Evolutionary conservation across 495 filamentous ascomycete genomes (phyloP), one percentile per base, ranked within the genome.

Genomic region (Hypoxylon fragiforme): DNA sequence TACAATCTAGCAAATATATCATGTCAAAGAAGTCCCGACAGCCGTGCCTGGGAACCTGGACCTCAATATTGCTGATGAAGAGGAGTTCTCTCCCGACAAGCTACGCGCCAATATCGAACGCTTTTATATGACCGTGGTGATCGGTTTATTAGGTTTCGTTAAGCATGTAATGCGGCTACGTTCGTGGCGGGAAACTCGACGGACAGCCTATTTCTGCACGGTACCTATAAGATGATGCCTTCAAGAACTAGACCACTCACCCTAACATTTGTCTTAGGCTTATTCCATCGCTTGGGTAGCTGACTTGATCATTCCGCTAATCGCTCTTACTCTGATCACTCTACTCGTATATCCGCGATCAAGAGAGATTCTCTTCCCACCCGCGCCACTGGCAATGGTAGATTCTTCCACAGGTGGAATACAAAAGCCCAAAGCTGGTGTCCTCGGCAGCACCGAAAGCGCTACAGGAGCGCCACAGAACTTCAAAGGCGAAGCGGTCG

Each of bases 51-150:
- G 72, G 7, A 81, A 84, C 16, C 69, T 96, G n/a, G 91, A 96
- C 70, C 76, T 94, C 9, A 87, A 89, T 47, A 85, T 89, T 37
- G 85, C 87, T 0, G 86, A 91, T 28, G 84, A 91, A 50, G 90
- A 95, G 31, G 84, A 90, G 54, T 94, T 92, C 68, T 88, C 87
- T 0, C 91, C 91, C 0, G 91, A 95, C 68, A 95, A 95, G 64
- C 70, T 96, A 55, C 79, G 91, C 13, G 82, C 82, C 14, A 90
- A 84, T 31, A 56, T 95, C n/a, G 91, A 96, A 67, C 75, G 91
- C 7, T 78, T 95, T 20, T 96, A 96, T 67, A 92, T 86, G 75
- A 90, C 88, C 0, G 82, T 95, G 1, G 75, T 87, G 2, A 81
- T 94, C 22, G 83, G 86, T 1, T 14, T 90, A 38, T 76, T 88